Percentiles rank a stretch among this genome's conserved stretches.
Conservation (phyloP, 2,329 filamentous ascomycete species). For the Nectriaceae sp. region DNA sequence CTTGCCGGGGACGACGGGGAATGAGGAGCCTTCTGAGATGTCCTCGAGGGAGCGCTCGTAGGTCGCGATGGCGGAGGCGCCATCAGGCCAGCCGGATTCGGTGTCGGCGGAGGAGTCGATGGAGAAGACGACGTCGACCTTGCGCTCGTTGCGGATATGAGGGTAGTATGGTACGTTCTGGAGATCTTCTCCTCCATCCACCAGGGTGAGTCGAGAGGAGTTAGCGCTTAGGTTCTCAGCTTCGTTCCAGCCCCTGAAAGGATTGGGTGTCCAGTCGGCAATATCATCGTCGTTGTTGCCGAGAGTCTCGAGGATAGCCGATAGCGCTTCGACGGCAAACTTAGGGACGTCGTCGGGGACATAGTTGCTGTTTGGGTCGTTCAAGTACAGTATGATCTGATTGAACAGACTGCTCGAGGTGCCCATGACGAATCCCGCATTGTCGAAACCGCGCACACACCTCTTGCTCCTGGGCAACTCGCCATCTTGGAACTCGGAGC, state of each 20-base stretch:
- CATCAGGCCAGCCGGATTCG: slow-evolving; percentile 59
- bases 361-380: slow-evolving; percentile 46
- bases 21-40: slow-evolving; percentile 55
- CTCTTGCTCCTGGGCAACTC: slow-evolving; percentile 44
- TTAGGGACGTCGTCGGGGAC: slow-evolving; percentile 49
- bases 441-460: slow-evolving; percentile 70
- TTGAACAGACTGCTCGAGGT: slow-evolving; percentile 85
- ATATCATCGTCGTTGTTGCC: slow-evolving; percentile 70
- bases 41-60: slow-evolving; percentile 53
- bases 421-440: slow-evolving; percentile 77
- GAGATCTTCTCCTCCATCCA: slow-evolving; percentile 78
- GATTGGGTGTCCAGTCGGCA: slow-evolving; percentile 68
- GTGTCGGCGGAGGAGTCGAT: slow-evolving; percentile 67
- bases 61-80: slow-evolving; percentile 57
- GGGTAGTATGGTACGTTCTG: slow-evolving; percentile 80
- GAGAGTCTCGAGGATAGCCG: slow-evolving; percentile 53
- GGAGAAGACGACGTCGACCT: slow-evolving; percentile 64
- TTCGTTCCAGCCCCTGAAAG: slow-evolving; percentile 54
- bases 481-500: slow-evolving; percentile 58
- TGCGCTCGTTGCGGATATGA: slow-evolving; percentile 50
- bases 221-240: slow-evolving; percentile 44
- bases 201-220: slow-evolving; percentile 63
- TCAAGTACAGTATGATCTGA: slow-evolving; percentile 67
- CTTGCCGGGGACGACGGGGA: slow-evolving; percentile 59
- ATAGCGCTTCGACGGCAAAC: slow-evolving; percentile 47